Base-by-base conservation (phyloP, 2,329 filamentous ascomycete genomes). In the Metarhizium anisopliae region DNA sequence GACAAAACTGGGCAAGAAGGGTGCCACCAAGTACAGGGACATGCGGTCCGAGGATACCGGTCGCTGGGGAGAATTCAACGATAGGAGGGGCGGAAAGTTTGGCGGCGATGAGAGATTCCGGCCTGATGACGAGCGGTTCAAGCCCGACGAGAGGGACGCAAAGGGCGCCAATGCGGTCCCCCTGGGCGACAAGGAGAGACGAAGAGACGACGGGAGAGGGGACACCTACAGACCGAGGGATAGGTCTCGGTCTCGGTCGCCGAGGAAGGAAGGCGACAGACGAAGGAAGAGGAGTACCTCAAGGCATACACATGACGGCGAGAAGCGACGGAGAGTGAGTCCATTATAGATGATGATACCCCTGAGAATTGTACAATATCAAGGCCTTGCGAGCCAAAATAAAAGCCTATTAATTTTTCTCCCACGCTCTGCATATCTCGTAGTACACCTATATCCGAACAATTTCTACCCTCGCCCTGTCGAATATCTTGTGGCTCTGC, bases 1-100 rank as follows among this genome's bases (percentile, higher is more conserved):
- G 87, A 93, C 92, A 14, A 93, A 92, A 74, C 72, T 99, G 30
- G 94, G 94, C 25, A 90, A 88, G 74, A 96, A 96, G 76, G 93
- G 94, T 20, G 84, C 89, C 32, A 92, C 90, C 6, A 89, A 88
- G 70, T 97, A 97, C 72, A 88, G 82, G 64, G 94, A 99, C 70
- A 79, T 99, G 66, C 86, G 85, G 68, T 83, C 78, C 14, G 93
- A 99, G 72, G 94, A 99, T 71, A 99, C 94, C 0, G 94, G 94
- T 0, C 77, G 81, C 35, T 96, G 92, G 87, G 93, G 87, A 4
- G 78, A 84, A 51, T 78, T 81, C 60, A 80, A 80, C 30, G 81
- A 83, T 59, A 76, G 68, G 64, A 55, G 53, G 6, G 49, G 32
- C 10, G 59, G 72, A 59, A 66, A 70, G 54, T 60, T 63, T 4